phyloP scores from a whole-genome alignment of 2,329 filamentous ascomycete genomes.

The Huntiella savannae region DNA sequence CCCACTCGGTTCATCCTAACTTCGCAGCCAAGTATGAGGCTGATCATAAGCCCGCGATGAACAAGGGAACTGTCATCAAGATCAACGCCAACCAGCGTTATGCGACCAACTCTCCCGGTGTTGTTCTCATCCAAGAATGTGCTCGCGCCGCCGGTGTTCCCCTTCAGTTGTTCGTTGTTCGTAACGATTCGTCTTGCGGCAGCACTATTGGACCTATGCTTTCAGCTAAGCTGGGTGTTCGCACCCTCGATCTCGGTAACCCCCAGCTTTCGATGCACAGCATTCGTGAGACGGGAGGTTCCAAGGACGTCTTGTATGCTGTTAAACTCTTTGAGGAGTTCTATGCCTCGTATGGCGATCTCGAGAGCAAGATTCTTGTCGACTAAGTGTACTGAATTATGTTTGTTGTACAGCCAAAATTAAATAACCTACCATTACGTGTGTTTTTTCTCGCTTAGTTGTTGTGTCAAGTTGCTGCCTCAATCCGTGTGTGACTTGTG shows the following conservation, averaged over 20 bases:
- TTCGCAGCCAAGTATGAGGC: conserved; percentile 81
- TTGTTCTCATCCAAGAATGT: conserved; percentile 77
- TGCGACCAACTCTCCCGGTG: conserved; percentile 88
- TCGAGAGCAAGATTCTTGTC: conserved; percentile 68
- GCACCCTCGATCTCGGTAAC: conserved; percentile 85
- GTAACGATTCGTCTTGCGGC: conserved; percentile 87
- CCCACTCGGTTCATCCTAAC: conserved; percentile 89
- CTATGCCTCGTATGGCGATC: conserved; percentile 62
- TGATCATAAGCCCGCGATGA: conserved; percentile 84
- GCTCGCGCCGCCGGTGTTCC: conserved; percentile 60
- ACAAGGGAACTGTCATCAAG: conserved; percentile 92
- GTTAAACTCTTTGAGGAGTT: conserved; percentile 77
- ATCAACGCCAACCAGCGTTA: conserved; percentile 96
- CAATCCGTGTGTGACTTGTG: too few relatives aligned
- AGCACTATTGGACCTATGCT: conserved; percentile 98
- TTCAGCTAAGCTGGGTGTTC: conserved; percentile 63
- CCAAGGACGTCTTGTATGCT: conserved; percentile 70
- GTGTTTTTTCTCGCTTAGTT: too few relatives aligned
- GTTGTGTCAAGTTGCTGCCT: too few relatives aligned
- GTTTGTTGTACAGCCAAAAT: too few relatives aligned
- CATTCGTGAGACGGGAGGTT: conserved; percentile 81
- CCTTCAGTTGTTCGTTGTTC: conserved; percentile 85
- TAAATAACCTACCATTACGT: too few relatives aligned
- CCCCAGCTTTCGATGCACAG: conserved; percentile 93
- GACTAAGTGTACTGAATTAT: conserved; percentile 31